Evolutionary conservation across 306 rosid species (phyloP).

Genomic region (Cyclanthera cordifolia): DNA sequence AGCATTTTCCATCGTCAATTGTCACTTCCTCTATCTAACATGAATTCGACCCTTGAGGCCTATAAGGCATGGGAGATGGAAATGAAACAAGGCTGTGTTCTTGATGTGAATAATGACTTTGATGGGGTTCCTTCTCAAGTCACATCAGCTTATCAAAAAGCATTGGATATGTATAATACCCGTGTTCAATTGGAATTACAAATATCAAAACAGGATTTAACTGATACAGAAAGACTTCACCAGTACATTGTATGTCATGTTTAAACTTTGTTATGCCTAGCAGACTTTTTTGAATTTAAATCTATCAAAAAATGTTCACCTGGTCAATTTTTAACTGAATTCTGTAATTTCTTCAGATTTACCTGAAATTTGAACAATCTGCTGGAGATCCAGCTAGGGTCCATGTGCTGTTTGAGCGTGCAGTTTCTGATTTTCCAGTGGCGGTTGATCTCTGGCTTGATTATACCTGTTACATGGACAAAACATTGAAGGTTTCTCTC

Average conservation of each 20-base stretch:
- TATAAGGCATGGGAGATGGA: slow-evolving; percentile 83
- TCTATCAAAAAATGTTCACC: slow-evolving; percentile 1
- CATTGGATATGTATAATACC: slow-evolving; percentile 60
- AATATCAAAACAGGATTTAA: slow-evolving; percentile 36
- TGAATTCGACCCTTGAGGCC: slow-evolving; percentile 50
- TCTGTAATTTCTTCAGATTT: slow-evolving; percentile 32
- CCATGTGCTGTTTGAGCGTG: slow-evolving; percentile 72
- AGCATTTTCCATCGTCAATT: slow-evolving; percentile 76
- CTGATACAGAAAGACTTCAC: slow-evolving; percentile 57
- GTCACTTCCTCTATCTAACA: slow-evolving; percentile 65
- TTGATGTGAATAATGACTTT: slow-evolving; percentile 26
- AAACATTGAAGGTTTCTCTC: slow-evolving; percentile 65
- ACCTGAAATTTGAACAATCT: slow-evolving; percentile 71
- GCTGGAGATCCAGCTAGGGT: slow-evolving; percentile 70
- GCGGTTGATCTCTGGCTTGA: slow-evolving; percentile 75
- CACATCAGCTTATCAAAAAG: slow-evolving; percentile 56
- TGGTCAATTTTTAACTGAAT: not conserved
- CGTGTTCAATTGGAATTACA: slow-evolving; percentile 55
- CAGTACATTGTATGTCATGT: slow-evolving; percentile 41
- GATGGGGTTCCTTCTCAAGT: slow-evolving; percentile 46
- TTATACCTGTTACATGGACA: slow-evolving; percentile 68
- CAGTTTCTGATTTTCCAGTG: slow-evolving; percentile 70
- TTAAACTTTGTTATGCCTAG: not conserved
- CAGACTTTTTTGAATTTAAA: not conserved
- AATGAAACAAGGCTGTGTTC: slow-evolving; percentile 39